phyloP scores from a whole-genome alignment of 306 rosid genomes.

The Begonia fuchsioides region DNA sequence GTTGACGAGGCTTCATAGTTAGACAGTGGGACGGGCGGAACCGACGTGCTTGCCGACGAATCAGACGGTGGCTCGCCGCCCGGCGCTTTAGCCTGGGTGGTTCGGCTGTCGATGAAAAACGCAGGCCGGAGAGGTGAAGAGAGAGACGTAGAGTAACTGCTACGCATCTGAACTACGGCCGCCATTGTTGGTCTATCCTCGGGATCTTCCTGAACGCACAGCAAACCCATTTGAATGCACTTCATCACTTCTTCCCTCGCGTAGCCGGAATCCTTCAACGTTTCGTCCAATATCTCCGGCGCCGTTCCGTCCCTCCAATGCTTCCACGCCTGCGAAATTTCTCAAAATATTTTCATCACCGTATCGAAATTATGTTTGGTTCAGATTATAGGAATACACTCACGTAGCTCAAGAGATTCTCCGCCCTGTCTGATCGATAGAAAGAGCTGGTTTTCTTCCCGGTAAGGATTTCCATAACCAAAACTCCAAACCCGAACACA shows the following conservation, averaged over 20 bases:
- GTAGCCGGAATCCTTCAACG: too few species aligned
- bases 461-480: too few species aligned
- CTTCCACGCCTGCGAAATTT: too few species aligned
- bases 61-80: background rate
- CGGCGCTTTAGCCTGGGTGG: background rate
- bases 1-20: too few species aligned
- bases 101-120: too few species aligned
- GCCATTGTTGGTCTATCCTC: too few species aligned
- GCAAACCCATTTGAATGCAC: constrained; percentile 36
- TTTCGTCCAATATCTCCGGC: too few species aligned
- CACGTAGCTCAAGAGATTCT: background rate
- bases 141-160: constrained; percentile 18
- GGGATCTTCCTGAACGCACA: constrained; percentile 6
- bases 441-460: background rate
- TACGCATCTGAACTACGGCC: too few species aligned
- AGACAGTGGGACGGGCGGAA: background rate
- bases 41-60: constrained; percentile 1
- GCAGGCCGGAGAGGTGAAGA: constrained; percentile 8
- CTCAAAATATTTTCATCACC: too few species aligned
- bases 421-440: background rate
- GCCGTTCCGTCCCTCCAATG: too few species aligned
- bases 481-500: too few species aligned
- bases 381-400: background rate
- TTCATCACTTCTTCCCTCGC: constrained; percentile 1
- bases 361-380: too few species aligned